Evolutionary conservation across 129 eudicot genomes (phyloP).

Genomic region (Lactuca sativa): DNA sequence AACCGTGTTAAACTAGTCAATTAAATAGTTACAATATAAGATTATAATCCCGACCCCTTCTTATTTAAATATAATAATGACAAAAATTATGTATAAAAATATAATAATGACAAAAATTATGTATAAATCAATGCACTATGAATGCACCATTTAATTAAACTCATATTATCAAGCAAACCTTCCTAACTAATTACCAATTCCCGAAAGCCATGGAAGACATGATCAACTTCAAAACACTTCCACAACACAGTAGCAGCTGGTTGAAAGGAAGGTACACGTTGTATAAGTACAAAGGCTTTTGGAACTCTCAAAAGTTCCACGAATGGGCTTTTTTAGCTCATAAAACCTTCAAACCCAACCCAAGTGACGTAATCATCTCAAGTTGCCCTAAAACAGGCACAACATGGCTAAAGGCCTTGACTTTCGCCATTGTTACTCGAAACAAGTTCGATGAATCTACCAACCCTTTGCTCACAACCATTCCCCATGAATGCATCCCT

Average conservation of each 20-base stretch:
- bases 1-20: no score
- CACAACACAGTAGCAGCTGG: slow-evolving; percentile 19
- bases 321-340: slow-evolving; percentile 20
- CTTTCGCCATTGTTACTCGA: slow-evolving; percentile 29
- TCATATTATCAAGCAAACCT: no score
- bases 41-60: no score
- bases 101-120: no score
- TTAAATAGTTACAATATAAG: no score
- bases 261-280: slow-evolving; percentile 5
- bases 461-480: slow-evolving; percentile 25
- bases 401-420: slow-evolving; percentile 43
- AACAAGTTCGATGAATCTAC: slow-evolving; percentile 9
- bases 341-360: slow-evolving; percentile 26
- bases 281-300: slow-evolving; percentile 32
- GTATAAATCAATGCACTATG: no score
- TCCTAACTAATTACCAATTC: no score
- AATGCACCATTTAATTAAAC: no score
- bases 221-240: neutral
- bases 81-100: no score
- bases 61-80: no score
- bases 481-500: slow-evolving; percentile 19
- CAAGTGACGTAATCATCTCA: slow-evolving; percentile 22
- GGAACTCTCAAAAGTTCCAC: slow-evolving; percentile 1
- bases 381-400: slow-evolving; percentile 43
- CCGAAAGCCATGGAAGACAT: slow-evolving; percentile 12